phyloP scores from a whole-genome alignment of 176 grass and related monocot genomes.

The Zea luxurians region DNA sequence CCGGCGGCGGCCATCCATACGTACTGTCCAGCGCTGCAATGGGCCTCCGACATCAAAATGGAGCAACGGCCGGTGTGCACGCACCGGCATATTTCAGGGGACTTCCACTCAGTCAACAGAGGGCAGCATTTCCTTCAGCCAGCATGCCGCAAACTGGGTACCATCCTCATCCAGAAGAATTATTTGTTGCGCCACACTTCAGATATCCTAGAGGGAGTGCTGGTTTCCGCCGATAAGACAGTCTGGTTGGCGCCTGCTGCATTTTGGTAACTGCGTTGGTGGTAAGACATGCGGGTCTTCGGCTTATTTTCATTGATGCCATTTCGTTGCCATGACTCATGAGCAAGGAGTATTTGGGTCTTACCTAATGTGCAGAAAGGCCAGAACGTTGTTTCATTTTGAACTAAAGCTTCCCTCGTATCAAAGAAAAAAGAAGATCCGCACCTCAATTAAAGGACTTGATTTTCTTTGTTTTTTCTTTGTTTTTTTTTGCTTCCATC shows the following conservation, averaged over 20 bases:
- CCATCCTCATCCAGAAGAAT: constrained; percentile 15
- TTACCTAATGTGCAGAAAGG: no score
- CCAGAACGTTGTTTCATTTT: no score
- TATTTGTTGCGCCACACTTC: constrained; percentile 7
- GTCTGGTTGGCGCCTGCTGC: neutral
- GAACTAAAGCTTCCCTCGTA: no score
- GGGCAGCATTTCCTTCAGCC: neutral
- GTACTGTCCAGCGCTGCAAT: neutral
- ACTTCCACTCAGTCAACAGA: neutral
- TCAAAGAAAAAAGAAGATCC: no score
- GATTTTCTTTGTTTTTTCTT: no score
- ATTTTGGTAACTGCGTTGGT: constrained; percentile 8
- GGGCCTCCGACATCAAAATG: constrained; percentile 8
- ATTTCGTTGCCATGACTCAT: no score
- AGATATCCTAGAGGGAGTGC: constrained; percentile 26
- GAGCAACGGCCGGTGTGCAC: neutral
- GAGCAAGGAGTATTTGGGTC: no score
- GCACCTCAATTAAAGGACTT: no score
- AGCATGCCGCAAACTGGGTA: neutral
- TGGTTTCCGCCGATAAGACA: constrained; percentile 30
- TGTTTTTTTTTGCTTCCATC: no score
- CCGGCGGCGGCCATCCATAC: constrained; percentile 9
- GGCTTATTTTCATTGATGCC: no score
- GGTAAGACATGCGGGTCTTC: neutral
- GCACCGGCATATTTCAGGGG: constrained; percentile 12